A percentile compares a stretch with the other conserved stretches of the same genome.
Evolutionary conservation across 1,284 basidiomycete species (phyloP).

Genomic region (Schizopora paradoxa): DNA sequence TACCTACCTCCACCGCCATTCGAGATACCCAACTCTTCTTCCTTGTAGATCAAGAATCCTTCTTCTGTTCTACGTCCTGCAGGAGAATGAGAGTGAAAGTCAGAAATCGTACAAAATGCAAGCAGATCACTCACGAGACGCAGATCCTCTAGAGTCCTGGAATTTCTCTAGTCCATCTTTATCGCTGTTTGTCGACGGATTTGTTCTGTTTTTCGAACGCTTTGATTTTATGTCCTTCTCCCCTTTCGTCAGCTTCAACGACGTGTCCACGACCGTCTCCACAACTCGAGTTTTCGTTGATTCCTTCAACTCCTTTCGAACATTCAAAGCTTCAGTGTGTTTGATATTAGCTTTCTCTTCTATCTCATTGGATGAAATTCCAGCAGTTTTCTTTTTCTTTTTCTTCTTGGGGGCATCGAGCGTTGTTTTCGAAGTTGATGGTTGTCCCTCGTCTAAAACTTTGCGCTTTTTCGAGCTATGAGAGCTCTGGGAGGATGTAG

Average conservation of each 20-base stretch:
- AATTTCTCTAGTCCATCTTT: constrained; percentile 6
- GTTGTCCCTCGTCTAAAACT: constrained; percentile 5
- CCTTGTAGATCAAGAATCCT: constrained; percentile 81
- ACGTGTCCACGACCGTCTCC: constrained; percentile 15
- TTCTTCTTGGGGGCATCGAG: background rate
- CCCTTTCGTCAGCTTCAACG: background rate
- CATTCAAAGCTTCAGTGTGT: too few relatives aligned
- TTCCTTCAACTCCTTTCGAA: background rate
- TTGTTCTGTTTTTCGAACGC: too few relatives aligned
- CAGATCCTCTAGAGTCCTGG: constrained; percentile 14
- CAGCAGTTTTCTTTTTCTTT: background rate
- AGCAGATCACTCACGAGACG: constrained; percentile 11
- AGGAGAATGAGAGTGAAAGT: background rate
- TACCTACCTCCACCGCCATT: constrained; percentile 71
- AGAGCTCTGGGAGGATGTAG: background rate
- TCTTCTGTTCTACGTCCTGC: constrained; percentile 80
- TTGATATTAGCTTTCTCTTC: too few relatives aligned
- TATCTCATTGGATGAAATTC: background rate
- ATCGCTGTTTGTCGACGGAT: background rate
- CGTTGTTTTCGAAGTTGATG: background rate
- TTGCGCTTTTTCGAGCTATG: background rate
- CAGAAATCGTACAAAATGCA: background rate
- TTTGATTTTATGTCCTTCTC: background rate
- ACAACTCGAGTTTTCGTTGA: constrained; percentile 11
- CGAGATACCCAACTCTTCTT: constrained; percentile 76